A percentile compares a stretch with the other conserved stretches of the same genome.
These are phyloP conservation scores for Globisporangium orthogonon DNA, from an alignment of 352 stramenopile genomes.

Conservation along the genomic window DNA sequence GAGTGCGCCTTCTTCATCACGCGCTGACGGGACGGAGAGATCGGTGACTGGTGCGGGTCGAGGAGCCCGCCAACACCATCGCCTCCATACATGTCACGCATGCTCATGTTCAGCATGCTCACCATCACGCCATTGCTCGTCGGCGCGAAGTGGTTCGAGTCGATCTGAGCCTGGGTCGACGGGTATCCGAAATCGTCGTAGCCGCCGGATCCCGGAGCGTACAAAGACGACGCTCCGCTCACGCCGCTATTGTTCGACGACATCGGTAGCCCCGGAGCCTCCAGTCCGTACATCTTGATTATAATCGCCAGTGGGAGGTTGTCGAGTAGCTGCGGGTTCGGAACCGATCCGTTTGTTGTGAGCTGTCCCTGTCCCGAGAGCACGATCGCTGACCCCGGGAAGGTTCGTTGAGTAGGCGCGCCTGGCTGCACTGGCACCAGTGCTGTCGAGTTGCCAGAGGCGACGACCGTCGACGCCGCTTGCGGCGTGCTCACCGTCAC, in stretches of 20 bases:
- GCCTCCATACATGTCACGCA: slow-evolving; percentile 71
- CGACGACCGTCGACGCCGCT: slow-evolving; percentile 4
- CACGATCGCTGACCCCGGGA: slow-evolving; percentile 10
- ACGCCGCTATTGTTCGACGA: slow-evolving; percentile 21
- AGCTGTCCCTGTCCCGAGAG: slow-evolving; percentile 13
- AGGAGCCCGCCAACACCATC: slow-evolving; percentile 52
- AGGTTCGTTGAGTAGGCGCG: slow-evolving; percentile 19
- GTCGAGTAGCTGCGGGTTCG: slow-evolving; percentile 32
- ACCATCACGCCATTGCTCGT: slow-evolving; percentile 56
- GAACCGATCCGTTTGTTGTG: slow-evolving; percentile 3
- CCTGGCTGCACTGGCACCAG: slow-evolving; percentile 25
- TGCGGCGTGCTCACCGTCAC: slow-evolving; percentile 4
- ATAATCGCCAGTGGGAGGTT: slow-evolving; percentile 72
- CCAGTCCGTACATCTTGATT: slow-evolving; percentile 80
- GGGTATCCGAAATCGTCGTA: slow-evolving; percentile 12
- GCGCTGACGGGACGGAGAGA: slow-evolving; percentile 54
- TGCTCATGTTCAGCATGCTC: slow-evolving; percentile 76
- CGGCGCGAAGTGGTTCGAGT: slow-evolving; percentile 58
- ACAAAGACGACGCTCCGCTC: background rate
- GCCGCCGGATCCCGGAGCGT: background rate
- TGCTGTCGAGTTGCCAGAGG: slow-evolving; percentile 24
- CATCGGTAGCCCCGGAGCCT: slow-evolving; percentile 59
- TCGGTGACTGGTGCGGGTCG: slow-evolving; percentile 37
- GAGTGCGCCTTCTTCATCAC: slow-evolving; percentile 59
- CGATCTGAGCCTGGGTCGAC: slow-evolving; percentile 20